Evolutionary conservation across 176 grass and related monocot genomes (phyloP).

Genomic region (Tillandsia fasciculata): DNA sequence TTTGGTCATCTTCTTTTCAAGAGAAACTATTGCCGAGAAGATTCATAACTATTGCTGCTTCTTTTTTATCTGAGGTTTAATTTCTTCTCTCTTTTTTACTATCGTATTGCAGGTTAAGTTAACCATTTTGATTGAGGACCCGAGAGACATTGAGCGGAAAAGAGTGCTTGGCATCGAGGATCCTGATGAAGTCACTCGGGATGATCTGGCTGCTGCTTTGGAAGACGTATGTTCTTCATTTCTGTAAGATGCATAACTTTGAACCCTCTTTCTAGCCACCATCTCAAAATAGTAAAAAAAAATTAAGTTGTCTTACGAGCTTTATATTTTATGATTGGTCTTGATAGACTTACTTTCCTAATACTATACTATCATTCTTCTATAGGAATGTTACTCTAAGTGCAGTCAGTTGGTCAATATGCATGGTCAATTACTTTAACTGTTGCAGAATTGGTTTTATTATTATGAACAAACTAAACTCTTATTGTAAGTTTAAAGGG

Average conservation of each 20-base stretch:
- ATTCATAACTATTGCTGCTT: neutral
- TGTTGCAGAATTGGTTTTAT: too few species aligned
- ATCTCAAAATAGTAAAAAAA: neutral
- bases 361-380: too few species aligned
- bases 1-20: too few species aligned
- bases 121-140: constrained; percentile 97
- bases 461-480: too few species aligned
- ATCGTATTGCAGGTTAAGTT: constrained; percentile 62
- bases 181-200: constrained; percentile 69
- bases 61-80: neutral
- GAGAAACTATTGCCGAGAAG: too few species aligned
- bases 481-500: too few species aligned
- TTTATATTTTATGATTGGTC: too few species aligned
- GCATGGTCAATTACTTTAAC: too few species aligned
- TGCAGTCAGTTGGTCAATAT: too few species aligned
- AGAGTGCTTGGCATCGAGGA: constrained; percentile 86
- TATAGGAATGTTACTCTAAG: too few species aligned
- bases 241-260: constrained; percentile 23
- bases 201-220: constrained; percentile 77
- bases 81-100: constrained; percentile 16
- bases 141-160: constrained; percentile 86
- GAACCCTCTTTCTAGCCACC: neutral
- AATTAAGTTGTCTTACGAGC: neutral
- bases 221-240: constrained; percentile 52
- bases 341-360: too few species aligned